Conservation (phyloP, 345 rosid genomes). For the Citrus trifoliata region DNA sequence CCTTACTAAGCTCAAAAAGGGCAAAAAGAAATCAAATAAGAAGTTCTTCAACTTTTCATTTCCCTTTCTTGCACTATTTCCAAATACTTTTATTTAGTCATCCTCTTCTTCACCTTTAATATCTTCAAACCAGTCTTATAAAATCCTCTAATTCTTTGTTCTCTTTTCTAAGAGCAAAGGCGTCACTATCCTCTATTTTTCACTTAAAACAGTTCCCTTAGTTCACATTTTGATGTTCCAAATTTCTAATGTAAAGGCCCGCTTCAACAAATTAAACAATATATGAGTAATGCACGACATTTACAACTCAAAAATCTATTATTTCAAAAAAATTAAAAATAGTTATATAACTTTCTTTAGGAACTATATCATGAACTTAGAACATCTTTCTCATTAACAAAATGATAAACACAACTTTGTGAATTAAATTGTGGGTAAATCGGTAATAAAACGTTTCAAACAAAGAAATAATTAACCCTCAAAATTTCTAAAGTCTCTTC, state of each 20-base stretch:
- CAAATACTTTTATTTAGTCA: constrained; percentile 16
- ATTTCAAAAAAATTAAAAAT: neutral
- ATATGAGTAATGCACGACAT: neutral
- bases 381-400: neutral
- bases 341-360: neutral
- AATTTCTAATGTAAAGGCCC: constrained; percentile 21
- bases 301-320: neutral
- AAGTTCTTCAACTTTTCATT: constrained; percentile 65
- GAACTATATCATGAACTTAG: neutral
- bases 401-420: neutral
- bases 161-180: constrained; percentile 20
- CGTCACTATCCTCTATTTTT: constrained; percentile 28
- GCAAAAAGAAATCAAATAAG: constrained; percentile 62
- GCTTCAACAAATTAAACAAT: constrained; percentile 13
- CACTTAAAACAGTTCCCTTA: constrained; percentile 28
- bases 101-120: constrained; percentile 49
- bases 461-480: neutral
- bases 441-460: neutral
- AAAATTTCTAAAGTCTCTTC: neutral
- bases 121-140: constrained; percentile 26
- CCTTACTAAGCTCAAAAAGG: constrained; percentile 62
- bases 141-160: constrained; percentile 24
- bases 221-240: constrained; percentile 56
- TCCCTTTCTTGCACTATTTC: constrained; percentile 51
- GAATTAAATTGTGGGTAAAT: neutral